Base-by-base conservation (phyloP, 2,329 filamentous ascomycete genomes). In the Penicillium sp. region DNA sequence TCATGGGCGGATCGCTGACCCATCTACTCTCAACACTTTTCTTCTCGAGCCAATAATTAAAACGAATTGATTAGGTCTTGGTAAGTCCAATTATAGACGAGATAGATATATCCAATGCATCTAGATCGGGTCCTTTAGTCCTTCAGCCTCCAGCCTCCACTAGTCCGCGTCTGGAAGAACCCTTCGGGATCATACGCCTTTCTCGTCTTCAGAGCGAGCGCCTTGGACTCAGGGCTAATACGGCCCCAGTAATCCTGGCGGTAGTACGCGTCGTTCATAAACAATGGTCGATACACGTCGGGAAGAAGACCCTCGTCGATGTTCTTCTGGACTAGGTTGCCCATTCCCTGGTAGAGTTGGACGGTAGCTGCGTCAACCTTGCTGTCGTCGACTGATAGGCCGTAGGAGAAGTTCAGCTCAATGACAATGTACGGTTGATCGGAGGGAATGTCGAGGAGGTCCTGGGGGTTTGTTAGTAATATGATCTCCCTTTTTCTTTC, bases 191-290 rank as follows among this genome's bases (percentile, higher is more conserved):
- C 71, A 53, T 70, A 72, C 41, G 57, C 59, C 37, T 65, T 59
- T 37, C 65, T 62, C 6, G 67, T 65, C 8, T 61, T 52, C 32
- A 64, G 57, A 10, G 69, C 68, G 48, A 63, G 59, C 37, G 65
- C 60, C 37, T 56, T 58, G 10, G 58, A 61, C 1, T 32, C 57
- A 6, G 64, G 65, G 13, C 61, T 53, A 39, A 73, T 63, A 6
- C 69, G 64, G 6, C 65, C 66, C 64, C 68, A 75, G 57, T 71
- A 75, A 45, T 74, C 69, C 61, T 76, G 71, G 29, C 65, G 58
- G 48, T 63, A 67, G 57, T 74, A 70, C 9, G 64, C 66, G 41
- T 75, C 72, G 48, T 74, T 75, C 67, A 74, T 72, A 56, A 76
- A 76, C 5, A 75, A 57, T 7, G 72, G 72, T 13, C 69, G 58